These are phyloP conservation scores for Exobasidium rhododendri DNA, from an alignment of 1,284 basidiomycete species.

Conservation along the genomic window DNA sequence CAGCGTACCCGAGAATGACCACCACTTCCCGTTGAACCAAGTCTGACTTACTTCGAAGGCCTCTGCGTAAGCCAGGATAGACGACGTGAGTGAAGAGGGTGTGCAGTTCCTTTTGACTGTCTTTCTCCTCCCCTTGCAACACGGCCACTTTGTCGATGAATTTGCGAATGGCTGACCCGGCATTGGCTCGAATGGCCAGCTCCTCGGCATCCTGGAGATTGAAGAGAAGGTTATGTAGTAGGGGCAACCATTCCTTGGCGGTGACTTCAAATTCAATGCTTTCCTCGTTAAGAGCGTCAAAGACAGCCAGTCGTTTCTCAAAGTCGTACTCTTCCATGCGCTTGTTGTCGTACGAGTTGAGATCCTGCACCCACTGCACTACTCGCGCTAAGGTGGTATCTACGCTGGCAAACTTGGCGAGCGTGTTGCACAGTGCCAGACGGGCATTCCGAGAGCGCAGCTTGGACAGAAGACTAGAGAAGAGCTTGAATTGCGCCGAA, in stretches of 20 bases:
- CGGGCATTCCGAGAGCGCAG: slow-evolving; percentile 37
- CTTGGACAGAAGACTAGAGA: slow-evolving; percentile 41
- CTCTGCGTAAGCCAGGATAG: slow-evolving; percentile 77
- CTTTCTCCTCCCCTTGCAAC: neutral
- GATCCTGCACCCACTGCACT: slow-evolving; percentile 41
- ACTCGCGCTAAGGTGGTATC: slow-evolving; percentile 30
- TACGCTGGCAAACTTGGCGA: slow-evolving; percentile 39
- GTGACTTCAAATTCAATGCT: slow-evolving; percentile 55
- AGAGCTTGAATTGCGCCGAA: slow-evolving; percentile 32
- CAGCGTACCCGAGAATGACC: slow-evolving; percentile 73
- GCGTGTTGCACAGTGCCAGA: slow-evolving; percentile 33
- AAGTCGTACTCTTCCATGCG: slow-evolving; percentile 91
- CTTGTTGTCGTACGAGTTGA: slow-evolving; percentile 81
- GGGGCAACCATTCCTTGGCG: slow-evolving; percentile 71
- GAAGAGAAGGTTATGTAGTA: slow-evolving; percentile 79
- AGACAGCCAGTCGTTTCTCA: slow-evolving; percentile 76
- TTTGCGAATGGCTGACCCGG: slow-evolving; percentile 71
- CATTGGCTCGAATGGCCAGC: slow-evolving; percentile 79
- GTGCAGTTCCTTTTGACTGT: slow-evolving; percentile 15
- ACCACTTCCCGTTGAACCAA: slow-evolving; percentile 84
- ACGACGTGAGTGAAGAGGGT: slow-evolving; percentile 66
- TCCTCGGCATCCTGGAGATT: slow-evolving; percentile 88
- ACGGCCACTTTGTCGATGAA: slow-evolving; percentile 63
- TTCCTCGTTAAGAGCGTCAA: slow-evolving; percentile 70
- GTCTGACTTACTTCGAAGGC: slow-evolving; percentile 76